Evolutionary conservation across 495 filamentous ascomycete species (phyloP), one percentile per base, ranked within the genome.

Genomic region (Xylaria nigripes): DNA sequence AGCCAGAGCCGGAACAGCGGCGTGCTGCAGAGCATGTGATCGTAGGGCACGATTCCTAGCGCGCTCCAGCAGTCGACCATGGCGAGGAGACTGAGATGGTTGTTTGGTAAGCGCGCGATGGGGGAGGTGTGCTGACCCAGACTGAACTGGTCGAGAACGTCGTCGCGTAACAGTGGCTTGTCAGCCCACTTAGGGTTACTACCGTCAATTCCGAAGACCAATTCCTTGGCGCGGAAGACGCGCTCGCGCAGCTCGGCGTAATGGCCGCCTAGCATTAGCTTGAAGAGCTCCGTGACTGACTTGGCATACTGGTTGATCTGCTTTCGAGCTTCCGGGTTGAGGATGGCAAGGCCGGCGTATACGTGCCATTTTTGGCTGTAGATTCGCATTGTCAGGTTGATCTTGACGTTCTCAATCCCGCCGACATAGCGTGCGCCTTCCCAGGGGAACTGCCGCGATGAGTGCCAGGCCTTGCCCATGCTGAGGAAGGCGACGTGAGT

Each of bases 301-400:
- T 83, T 75, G 18, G 93, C 92, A 68, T 97, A 98, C 72, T 96
- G 90, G 50, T 83, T 76, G 63, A 98, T 97, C 68, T 98, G 93
- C 68, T 83, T 75, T 66, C 89, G 88, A 2, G 93, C 93, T 21
- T 86, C 82, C 4, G 91, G 90, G 67, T 98, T 98, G 36, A 98
- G 78, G 68, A 98, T 98, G 6, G 94, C 93, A 6, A 98, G 83
- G 3, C 93, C 93, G 29, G 93, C 93, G 68, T 98, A 98, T 51
- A 98, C 93, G 70, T 98, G 93, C 93, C 93, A 98, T 69, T 96
- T 97, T 68, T 95, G 94, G 54, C 86, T 84, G 72, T 96, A 98
- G 69, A 98, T 98, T 61, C 93, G 89, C 56, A 98, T 71, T 36
- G 89, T 97, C 56, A 96, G 82, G 70, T 98, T 98, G 71, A 96